Evolutionary conservation across 1,284 basidiomycete genomes (phyloP).

Genomic region (Pseudozyma pruni): DNA sequence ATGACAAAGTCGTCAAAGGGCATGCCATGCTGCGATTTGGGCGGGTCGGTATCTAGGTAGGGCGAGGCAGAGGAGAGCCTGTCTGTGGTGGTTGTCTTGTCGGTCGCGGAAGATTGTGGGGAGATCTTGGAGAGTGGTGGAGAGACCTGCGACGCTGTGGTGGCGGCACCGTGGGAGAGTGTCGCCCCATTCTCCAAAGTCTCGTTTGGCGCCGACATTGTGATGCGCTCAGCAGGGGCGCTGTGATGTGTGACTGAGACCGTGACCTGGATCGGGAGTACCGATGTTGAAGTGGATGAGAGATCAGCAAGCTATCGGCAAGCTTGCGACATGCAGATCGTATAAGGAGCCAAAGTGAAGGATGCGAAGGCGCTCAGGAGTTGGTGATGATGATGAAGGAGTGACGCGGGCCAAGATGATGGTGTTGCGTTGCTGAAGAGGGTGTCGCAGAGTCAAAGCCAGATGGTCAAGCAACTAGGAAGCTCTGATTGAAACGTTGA

Average conservation of each 20-base stretch:
- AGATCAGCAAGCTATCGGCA: too few species aligned
- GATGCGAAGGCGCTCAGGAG: neutral
- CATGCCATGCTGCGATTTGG: slow-evolving; percentile 22
- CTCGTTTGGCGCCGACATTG: slow-evolving; percentile 19
- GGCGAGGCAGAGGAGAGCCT: slow-evolving; percentile 25
- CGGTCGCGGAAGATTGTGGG: slow-evolving; percentile 17
- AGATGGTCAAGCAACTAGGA: too few species aligned
- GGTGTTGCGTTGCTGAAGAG: too few species aligned
- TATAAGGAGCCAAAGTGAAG: neutral
- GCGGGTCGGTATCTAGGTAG: slow-evolving; percentile 25
- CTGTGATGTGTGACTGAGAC: neutral
- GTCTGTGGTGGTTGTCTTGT: slow-evolving; percentile 16
- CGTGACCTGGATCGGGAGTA: neutral
- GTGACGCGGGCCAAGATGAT: too few species aligned
- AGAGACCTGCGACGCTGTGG: slow-evolving; percentile 6
- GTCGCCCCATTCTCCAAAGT: slow-evolving; percentile 13
- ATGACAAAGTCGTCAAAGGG: slow-evolving; percentile 50
- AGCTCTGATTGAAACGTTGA: too few species aligned
- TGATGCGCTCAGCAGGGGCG: neutral
- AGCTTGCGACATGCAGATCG: too few species aligned
- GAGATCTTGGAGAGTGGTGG: slow-evolving; percentile 15
- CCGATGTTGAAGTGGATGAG: neutral
- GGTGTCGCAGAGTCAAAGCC: too few species aligned
- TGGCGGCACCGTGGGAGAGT: slow-evolving; percentile 5
- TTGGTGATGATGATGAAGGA: too few species aligned